Conservation (phyloP, 176 grass and related monocot genomes). For the Rhynchospora pubera region DNA sequence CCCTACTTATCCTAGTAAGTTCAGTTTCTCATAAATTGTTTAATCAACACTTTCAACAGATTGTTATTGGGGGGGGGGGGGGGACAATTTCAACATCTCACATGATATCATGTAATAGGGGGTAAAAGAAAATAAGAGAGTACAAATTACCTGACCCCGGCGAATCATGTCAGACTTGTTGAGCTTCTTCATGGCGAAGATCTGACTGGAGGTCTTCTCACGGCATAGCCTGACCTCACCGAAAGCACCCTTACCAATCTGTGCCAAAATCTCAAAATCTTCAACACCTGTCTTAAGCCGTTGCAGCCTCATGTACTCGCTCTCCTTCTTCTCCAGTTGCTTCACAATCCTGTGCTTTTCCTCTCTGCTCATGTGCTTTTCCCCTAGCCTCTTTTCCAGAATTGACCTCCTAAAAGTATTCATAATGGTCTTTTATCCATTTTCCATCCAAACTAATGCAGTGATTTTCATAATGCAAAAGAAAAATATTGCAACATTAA, state of each 20-base stretch:
- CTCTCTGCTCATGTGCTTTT: no score
- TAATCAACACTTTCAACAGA: background rate
- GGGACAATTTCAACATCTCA: background rate
- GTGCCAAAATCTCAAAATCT: constrained; percentile 55
- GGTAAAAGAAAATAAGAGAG: background rate
- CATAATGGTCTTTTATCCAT: background rate
- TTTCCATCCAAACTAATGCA: background rate
- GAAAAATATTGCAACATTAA: background rate
- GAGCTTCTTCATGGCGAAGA: constrained; percentile 66
- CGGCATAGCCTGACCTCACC: constrained; percentile 53
- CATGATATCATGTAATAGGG: background rate
- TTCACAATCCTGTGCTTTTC: constrained; percentile 67
- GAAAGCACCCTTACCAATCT: constrained; percentile 67
- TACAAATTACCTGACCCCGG: constrained; percentile 42
- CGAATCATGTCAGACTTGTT: constrained; percentile 65
- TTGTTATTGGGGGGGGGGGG: no score
- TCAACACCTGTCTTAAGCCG: constrained; percentile 54
- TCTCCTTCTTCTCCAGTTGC: constrained; percentile 71
- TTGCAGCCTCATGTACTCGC: constrained; percentile 64
- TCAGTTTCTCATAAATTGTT: background rate
- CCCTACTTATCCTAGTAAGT: background rate
- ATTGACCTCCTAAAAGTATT: constrained; percentile 34
- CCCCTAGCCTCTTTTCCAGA: constrained; percentile 56
- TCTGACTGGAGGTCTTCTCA: constrained; percentile 40
- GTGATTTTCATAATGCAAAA: background rate